These are phyloP conservation scores for Ganoderma leucocontextum DNA, from an alignment of 1,284 basidiomycete species.

Conservation along the genomic window DNA sequence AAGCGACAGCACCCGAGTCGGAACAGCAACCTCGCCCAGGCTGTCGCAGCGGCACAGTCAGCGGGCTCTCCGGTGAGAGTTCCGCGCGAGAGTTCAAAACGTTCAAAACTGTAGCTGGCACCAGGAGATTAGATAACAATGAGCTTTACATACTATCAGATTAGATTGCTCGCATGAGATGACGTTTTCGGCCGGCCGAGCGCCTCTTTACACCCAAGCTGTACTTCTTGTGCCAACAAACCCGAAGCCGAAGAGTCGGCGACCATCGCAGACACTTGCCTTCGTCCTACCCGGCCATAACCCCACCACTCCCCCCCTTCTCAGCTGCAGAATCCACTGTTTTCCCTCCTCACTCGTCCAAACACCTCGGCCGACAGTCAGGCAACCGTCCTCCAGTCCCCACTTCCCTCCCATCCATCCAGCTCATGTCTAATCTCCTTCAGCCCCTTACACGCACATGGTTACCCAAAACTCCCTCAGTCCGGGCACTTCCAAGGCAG, in stretches of 20 bases:
- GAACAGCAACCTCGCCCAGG: neutral
- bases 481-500: neutral
- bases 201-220: neutral
- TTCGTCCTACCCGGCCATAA: neutral
- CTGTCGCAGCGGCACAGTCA: neutral
- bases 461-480: neutral
- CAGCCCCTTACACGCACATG: neutral
- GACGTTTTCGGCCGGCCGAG: neutral
- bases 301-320: neutral
- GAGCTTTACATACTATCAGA: neutral
- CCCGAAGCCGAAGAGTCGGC: neutral
- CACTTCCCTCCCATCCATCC: neutral
- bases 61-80: neutral
- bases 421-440: neutral
- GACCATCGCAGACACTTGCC: neutral
- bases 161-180: neutral
- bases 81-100: too few relatives aligned
- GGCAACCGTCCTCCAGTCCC: neutral
- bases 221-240: neutral
- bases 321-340: neutral
- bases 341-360: neutral
- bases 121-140: neutral
- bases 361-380: neutral
- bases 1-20: neutral
- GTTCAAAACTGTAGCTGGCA: too few relatives aligned